Evolutionary conservation across 441 rosid species (phyloP).

Genomic region (Gossypium davidsonii): DNA sequence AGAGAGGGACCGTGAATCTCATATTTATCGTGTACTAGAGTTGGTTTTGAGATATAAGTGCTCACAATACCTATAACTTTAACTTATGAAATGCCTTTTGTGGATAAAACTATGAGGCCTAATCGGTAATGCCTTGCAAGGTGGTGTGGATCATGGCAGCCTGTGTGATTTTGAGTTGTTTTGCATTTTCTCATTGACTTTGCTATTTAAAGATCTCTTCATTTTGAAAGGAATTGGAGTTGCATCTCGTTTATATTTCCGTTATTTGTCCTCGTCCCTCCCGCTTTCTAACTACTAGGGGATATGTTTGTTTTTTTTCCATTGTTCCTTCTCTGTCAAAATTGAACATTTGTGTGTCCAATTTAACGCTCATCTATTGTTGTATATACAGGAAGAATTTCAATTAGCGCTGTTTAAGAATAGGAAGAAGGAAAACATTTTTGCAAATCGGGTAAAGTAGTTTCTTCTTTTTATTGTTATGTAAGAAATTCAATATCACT

Average conservation of each 20-base stretch:
- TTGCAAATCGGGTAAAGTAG: constrained; percentile 72
- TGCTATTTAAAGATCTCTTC: background rate
- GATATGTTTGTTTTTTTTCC: background rate
- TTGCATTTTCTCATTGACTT: background rate
- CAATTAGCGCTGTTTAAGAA: constrained; percentile 85
- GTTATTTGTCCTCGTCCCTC: background rate
- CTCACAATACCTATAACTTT: background rate
- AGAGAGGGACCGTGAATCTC: too few species aligned
- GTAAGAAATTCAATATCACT: background rate
- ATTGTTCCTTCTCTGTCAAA: background rate
- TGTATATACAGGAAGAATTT: constrained; percentile 79
- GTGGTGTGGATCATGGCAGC: background rate
- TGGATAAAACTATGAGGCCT: background rate
- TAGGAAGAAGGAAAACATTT: constrained; percentile 81
- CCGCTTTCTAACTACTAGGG: background rate
- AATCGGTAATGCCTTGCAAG: background rate
- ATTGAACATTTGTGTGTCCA: background rate
- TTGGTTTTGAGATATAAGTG: too few species aligned
- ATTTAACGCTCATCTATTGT: constrained; percentile 13
- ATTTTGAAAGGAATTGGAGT: background rate
- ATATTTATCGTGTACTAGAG: too few species aligned
- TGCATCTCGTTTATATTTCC: background rate
- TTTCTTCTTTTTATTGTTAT: background rate
- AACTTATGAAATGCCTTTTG: background rate
- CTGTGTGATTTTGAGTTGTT: background rate